phyloP scores from a whole-genome alignment of 305 asterid species.

The Solanum hybrid region DNA sequence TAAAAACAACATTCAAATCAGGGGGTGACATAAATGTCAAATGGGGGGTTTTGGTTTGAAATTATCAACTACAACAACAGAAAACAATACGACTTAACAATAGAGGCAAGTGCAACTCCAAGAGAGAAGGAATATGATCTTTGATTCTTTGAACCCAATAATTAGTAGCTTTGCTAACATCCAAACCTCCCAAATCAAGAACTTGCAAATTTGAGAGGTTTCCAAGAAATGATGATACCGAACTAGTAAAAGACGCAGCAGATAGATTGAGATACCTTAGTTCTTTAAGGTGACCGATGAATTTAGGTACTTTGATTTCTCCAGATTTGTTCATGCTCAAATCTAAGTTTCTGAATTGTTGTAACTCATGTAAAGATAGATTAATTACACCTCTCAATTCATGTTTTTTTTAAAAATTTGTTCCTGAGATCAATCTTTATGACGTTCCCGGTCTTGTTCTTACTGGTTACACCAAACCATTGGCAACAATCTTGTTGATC shows the following conservation, averaged over 20 bases:
- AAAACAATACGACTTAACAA: too few relatives aligned
- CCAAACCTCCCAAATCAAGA: conserved; percentile 17
- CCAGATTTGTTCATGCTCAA: conserved; percentile 22
- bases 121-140: conserved; percentile 15
- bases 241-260: conserved; percentile 1
- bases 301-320: conserved; percentile 16
- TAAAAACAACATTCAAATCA: too few relatives aligned
- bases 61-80: too few relatives aligned
- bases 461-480: conserved; percentile 8
- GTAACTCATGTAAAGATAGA: conserved; percentile 14
- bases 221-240: conserved; percentile 14
- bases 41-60: too few relatives aligned
- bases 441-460: not conserved
- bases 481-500: conserved; percentile 2
- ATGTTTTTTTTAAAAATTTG: not conserved
- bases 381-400: conserved; percentile 17
- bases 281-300: conserved; percentile 6
- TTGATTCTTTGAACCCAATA: conserved; percentile 22
- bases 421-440: conserved; percentile 13
- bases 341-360: conserved; percentile 17
- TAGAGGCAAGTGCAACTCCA: conserved; percentile 16
- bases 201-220: conserved; percentile 15
- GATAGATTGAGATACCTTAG: conserved; percentile 21
- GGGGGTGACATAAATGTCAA: too few relatives aligned
- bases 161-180: conserved; percentile 8